These are phyloP conservation scores for Tritrichomonas musculus DNA, from an alignment of 208 protist species.

Conservation along the genomic window DNA sequence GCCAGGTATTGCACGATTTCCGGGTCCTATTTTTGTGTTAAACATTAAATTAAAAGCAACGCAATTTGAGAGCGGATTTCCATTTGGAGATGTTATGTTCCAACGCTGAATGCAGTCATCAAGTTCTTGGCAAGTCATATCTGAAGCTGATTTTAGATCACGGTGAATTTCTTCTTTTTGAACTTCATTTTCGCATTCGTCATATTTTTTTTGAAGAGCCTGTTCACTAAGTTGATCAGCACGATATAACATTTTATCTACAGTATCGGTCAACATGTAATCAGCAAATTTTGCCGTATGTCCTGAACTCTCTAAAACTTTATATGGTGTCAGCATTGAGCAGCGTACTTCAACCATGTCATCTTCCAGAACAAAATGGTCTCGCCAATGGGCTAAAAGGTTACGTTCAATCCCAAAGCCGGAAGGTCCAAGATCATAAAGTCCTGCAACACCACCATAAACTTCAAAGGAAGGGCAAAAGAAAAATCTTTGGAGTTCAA, in stretches of 20 bases:
- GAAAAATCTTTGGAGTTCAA: neutral
- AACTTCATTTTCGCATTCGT: neutral
- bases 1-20: conserved; percentile 67
- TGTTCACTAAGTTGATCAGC: too few species aligned
- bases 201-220: too few species aligned
- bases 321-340: neutral
- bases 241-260: neutral
- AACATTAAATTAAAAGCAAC: conserved; percentile 99
- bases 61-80: conserved; percentile 83
- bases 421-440: conserved; percentile 47
- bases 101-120: neutral
- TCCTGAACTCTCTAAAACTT: neutral
- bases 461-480: conserved; percentile 37
- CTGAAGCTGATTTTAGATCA: neutral
- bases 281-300: conserved; percentile 32
- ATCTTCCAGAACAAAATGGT: conserved; percentile 1
- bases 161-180: neutral
- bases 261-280: conserved; percentile 9
- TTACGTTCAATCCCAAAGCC: neutral
- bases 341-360: neutral
- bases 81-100: conserved; percentile 43
- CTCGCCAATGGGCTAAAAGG: neutral
- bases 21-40: conserved; percentile 81
- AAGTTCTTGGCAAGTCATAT: neutral
- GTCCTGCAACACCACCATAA: conserved; percentile 42